Percentiles rank a stretch among this genome's conserved stretches.
phyloP scores from a whole-genome alignment of 805 yeast genomes.

The Nakazawaea laoshanensis region DNA sequence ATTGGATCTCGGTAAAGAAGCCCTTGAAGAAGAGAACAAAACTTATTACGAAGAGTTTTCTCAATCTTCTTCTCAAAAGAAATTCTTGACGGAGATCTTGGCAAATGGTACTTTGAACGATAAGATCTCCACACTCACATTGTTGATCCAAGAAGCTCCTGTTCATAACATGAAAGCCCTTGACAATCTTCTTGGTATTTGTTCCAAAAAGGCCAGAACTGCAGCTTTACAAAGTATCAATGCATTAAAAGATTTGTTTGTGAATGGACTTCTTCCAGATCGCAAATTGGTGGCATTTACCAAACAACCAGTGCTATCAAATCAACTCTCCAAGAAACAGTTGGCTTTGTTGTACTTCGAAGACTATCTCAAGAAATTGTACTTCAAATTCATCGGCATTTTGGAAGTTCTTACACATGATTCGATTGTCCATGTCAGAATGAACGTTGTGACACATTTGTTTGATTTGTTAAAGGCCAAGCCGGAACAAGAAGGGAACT shows the following conservation, averaged over 20 bases:
- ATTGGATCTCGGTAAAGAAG: slow-evolving; percentile 54
- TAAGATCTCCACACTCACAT: slow-evolving; percentile 90
- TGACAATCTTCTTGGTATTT: slow-evolving; percentile 67
- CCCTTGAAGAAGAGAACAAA: slow-evolving; percentile 64
- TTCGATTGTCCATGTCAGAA: slow-evolving; percentile 80
- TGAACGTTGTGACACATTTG: slow-evolving; percentile 66
- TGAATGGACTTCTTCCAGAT: slow-evolving; percentile 79
- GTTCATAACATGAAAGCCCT: slow-evolving; percentile 79
- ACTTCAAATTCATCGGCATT: slow-evolving; percentile 66
- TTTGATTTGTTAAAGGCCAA: slow-evolving; percentile 75
- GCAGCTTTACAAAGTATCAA: slow-evolving; percentile 87
- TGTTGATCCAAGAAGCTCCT: slow-evolving; percentile 92
- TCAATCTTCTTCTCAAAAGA: slow-evolving; percentile 70
- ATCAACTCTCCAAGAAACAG: slow-evolving; percentile 39
- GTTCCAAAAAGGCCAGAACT: slow-evolving; percentile 87
- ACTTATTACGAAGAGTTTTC: slow-evolving; percentile 66
- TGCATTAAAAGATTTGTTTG: slow-evolving; percentile 81
- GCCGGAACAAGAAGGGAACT: slow-evolving; percentile 95
- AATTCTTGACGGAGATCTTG: slow-evolving; percentile 82
- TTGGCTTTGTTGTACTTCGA: slow-evolving; percentile 79
- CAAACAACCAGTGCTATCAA: slow-evolving; percentile 52
- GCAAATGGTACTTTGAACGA: slow-evolving; percentile 90
- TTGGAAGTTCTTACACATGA: slow-evolving; percentile 84
- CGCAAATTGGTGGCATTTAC: slow-evolving; percentile 75
- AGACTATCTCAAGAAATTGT: slow-evolving; percentile 73